Percentiles rank a stretch among this genome's conserved stretches.
These are phyloP conservation scores for Halteria grandinella DNA, from an alignment of 73 alveolate species.

Conservation along the genomic window DNA sequence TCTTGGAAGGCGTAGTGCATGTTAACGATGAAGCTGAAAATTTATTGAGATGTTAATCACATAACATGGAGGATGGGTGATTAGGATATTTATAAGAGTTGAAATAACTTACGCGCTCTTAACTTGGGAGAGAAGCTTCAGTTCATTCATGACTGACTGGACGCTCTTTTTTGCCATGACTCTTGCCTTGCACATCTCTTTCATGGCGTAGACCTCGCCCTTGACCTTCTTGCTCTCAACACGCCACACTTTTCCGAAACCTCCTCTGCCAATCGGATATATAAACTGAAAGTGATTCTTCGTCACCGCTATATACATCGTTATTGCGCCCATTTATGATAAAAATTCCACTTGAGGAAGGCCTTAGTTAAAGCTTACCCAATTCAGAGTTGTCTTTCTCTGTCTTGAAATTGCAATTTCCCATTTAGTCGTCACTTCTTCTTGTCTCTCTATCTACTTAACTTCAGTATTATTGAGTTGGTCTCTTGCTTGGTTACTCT, in stretches of 20 bases:
- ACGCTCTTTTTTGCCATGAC: constrained; percentile 86
- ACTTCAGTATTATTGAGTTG: too few species aligned
- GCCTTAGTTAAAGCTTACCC: not conserved
- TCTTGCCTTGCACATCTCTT: constrained; percentile 85
- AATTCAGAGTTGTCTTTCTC: constrained; percentile 53
- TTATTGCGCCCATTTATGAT: too few species aligned
- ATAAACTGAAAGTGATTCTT: constrained; percentile 25
- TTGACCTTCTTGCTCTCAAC: constrained; percentile 28
- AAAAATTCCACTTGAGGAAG: not conserved
- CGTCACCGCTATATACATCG: not conserved
- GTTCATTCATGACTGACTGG: constrained; percentile 84
- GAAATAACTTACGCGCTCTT: constrained; percentile 63
- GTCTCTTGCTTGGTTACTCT: too few species aligned
- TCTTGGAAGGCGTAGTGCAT: constrained; percentile 80
- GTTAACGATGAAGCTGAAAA: constrained; percentile 71
- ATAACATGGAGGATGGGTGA: too few species aligned
- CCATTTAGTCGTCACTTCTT: too few species aligned
- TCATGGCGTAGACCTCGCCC: constrained; percentile 75
- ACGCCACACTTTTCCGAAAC: constrained; percentile 58
- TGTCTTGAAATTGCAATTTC: constrained; percentile 68
- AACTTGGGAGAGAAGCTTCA: constrained; percentile 77
- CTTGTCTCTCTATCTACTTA: too few species aligned
- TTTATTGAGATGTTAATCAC: too few species aligned
- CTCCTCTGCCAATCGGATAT: constrained; percentile 52
- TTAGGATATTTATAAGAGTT: not conserved